These are phyloP conservation scores for Cytospora chrysosperma DNA, from an alignment of 2,329 filamentous ascomycete species.

Conservation along the genomic window DNA sequence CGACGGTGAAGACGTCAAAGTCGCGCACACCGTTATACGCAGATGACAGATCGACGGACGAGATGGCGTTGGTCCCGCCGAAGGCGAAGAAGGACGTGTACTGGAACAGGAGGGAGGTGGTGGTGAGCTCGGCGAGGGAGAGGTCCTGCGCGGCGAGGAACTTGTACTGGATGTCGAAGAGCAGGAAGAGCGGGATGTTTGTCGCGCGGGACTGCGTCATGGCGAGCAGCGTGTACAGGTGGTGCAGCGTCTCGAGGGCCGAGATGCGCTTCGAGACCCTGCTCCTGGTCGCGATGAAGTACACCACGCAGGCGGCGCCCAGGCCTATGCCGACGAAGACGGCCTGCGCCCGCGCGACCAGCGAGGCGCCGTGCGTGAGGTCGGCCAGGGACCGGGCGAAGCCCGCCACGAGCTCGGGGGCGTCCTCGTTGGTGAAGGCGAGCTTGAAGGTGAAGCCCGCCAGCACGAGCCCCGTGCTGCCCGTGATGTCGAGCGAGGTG, in stretches of 20 bases:
- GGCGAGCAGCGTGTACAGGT: constrained; percentile 74
- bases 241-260: constrained; percentile 55
- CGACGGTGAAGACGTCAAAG: constrained; percentile 81
- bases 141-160: constrained; percentile 49
- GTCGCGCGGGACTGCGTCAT: constrained; percentile 83
- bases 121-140: constrained; percentile 58
- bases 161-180: constrained; percentile 63
- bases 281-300: constrained; percentile 35
- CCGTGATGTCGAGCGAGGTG: constrained; percentile 39
- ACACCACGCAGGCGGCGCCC: constrained; percentile 39
- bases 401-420: constrained; percentile 72
- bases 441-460: constrained; percentile 81
- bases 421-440: constrained; percentile 82
- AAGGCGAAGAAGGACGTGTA: constrained; percentile 85
- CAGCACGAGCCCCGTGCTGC: constrained; percentile 44
- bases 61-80: constrained; percentile 91
- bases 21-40: constrained; percentile 88
- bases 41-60: constrained; percentile 89
- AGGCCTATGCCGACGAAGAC: constrained; percentile 50
- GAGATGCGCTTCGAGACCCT: constrained; percentile 29
- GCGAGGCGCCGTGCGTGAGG: constrained; percentile 42
- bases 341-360: constrained; percentile 49
- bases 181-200: constrained; percentile 80
- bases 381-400: constrained; percentile 42
- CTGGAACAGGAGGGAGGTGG: constrained; percentile 73